These are phyloP conservation scores for Cladosporium sp. DNA, from an alignment of 2,329 filamentous ascomycete genomes.

Conservation along the genomic window DNA sequence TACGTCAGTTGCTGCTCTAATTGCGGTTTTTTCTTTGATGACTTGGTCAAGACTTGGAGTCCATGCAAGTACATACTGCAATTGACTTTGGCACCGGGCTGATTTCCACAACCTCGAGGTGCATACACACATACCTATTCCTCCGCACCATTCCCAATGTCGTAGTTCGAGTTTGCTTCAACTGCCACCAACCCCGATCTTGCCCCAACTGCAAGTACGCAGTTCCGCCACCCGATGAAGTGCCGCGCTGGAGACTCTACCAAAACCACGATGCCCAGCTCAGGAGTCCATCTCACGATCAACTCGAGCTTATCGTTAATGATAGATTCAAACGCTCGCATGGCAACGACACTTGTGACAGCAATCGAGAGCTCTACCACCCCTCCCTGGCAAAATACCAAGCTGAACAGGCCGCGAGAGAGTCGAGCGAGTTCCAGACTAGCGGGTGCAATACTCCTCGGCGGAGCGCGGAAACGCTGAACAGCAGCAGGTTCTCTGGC, in stretches of 20 bases:
- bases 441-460: constrained; percentile 1
- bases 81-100: neutral
- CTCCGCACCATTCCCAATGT: neutral
- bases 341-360: neutral
- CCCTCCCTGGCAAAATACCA: neutral
- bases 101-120: neutral
- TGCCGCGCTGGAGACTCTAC: neutral
- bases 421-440: constrained; percentile 1
- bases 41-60: no score
- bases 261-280: neutral
- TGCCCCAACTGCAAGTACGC: constrained; percentile 8
- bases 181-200: neutral
- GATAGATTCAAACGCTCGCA: neutral
- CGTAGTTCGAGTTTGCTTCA: neutral
- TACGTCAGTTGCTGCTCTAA: neutral
- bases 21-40: neutral
- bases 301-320: neutral
- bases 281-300: neutral
- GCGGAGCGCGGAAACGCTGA: neutral
- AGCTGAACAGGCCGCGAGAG: neutral
- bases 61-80: neutral
- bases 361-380: neutral
- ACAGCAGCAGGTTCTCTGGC: neutral
- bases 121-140: constrained; percentile 1
- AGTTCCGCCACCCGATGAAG: neutral